Evolutionary conservation across 805 yeast species (phyloP).

Genomic region (Starmerella floris): DNA sequence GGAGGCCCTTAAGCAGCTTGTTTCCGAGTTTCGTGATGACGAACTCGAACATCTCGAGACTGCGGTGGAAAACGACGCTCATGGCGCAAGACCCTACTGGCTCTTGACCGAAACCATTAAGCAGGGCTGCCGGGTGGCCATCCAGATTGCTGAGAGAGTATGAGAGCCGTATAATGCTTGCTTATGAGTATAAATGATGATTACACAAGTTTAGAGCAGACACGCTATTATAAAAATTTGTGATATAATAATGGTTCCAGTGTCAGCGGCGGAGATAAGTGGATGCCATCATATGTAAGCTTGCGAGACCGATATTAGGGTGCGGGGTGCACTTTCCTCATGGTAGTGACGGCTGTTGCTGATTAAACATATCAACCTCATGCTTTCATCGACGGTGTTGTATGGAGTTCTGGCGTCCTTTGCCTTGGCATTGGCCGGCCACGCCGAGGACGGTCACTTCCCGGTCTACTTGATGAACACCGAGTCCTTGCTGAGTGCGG

Average conservation of each 20-base stretch:
- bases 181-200: no score
- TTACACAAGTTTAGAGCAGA: no score
- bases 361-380: not conserved
- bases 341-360: no score
- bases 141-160: constrained; percentile 78
- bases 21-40: constrained; percentile 76
- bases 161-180: constrained; percentile 27
- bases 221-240: not conserved
- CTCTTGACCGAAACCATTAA: constrained; percentile 79
- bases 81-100: constrained; percentile 84
- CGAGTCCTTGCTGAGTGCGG: constrained; percentile 7
- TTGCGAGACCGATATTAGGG: no score
- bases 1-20: constrained; percentile 41
- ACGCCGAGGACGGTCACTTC: constrained; percentile 3
- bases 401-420: constrained; percentile 2
- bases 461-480: constrained; percentile 18
- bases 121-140: constrained; percentile 70
- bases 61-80: constrained; percentile 83
- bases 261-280: no score
- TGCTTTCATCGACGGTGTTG: constrained; percentile 7
- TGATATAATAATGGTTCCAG: not conserved
- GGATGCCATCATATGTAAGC: no score
- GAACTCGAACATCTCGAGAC: constrained; percentile 92
- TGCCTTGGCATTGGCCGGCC: constrained; percentile 7
- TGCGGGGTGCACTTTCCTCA: no score